Evolutionary conservation across 2,329 filamentous ascomycete species (phyloP), one percentile per base, ranked within the genome.

Genomic region (Calonectria henricotiae): DNA sequence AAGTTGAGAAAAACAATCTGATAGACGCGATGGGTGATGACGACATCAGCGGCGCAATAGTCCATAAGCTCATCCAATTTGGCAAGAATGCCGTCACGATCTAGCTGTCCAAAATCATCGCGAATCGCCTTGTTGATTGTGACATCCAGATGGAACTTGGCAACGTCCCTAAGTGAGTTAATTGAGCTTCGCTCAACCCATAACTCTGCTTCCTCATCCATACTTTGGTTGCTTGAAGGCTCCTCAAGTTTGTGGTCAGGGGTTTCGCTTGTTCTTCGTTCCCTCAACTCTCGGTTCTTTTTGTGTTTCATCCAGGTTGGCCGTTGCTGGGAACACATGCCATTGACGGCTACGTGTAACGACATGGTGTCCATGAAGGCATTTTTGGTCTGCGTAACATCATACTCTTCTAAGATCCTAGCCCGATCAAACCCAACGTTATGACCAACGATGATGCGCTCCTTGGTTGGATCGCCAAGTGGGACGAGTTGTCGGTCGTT

Each of bases 361-460:
- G 96, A 98, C 96, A 99, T 99, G 35, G 96, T 99, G 80, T 99
- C 96, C 62, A 99, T 83, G 80, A 98, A 99, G 49, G 90, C 92
- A 75, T 95, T 98, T 44, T 91, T 90, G 1, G 94, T 92, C 81
- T 98, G 96, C 65, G 90, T 86, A 46, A 98, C 82, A 77, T 92
- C 89, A 80, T 99, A 99, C 80, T 99, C 96, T 80, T 99, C 96
- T 23, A 91, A 83, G 65, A 98, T 90, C 41, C 97, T 89, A 17
- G 96, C 96, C 27, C 96, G 89, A 80, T 99, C 96, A 80, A 97
- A 99, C 23, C 96, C 96, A 69, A 99, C 91, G 75, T 99, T 99
- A 83, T 99, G 96, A 2, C 96, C 96, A 25, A 99, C 90, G 49
- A 99, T 88, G 61, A 99, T 89, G 54, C 95, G 90, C 27, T 93